phyloP scores from a whole-genome alignment of 306 rosid species.

The Castanea mollissima region DNA sequence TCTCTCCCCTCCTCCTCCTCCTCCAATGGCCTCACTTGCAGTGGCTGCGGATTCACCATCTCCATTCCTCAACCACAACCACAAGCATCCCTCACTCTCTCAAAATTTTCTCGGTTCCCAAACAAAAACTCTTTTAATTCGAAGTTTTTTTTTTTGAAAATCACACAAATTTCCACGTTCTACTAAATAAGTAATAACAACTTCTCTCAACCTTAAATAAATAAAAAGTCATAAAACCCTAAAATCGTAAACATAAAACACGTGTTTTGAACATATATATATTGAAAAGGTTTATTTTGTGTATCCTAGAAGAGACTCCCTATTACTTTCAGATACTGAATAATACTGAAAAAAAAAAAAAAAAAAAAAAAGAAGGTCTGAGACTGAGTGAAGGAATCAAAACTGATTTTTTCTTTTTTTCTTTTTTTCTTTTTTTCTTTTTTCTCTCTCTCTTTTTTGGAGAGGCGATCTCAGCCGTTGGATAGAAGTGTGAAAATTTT shows the following conservation, averaged over 20 bases:
- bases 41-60: slow-evolving; percentile 6
- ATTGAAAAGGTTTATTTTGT: too few species aligned
- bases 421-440: neutral
- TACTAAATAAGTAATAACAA: neutral
- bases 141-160: neutral
- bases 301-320: neutral
- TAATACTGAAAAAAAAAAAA: too few species aligned
- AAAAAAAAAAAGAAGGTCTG: too few species aligned
- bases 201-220: too few species aligned
- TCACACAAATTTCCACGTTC: neutral
- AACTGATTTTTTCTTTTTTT: neutral
- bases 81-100: neutral
- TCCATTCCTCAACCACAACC: neutral
- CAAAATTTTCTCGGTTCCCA: neutral
- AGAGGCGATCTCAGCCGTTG: neutral
- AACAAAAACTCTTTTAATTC: neutral
- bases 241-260: neutral
- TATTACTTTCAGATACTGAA: neutral
- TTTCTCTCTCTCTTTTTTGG: neutral
- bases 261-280: too few species aligned
- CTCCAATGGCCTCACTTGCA: slow-evolving; percentile 1
- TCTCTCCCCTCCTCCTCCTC: neutral
- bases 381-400: too few species aligned
- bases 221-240: neutral
- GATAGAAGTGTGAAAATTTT: neutral